Percentiles rank a stretch among this genome's conserved stretches.
phyloP scores from a whole-genome alignment of 352 stramenopile genomes.

The Pythium dissotocum region DNA sequence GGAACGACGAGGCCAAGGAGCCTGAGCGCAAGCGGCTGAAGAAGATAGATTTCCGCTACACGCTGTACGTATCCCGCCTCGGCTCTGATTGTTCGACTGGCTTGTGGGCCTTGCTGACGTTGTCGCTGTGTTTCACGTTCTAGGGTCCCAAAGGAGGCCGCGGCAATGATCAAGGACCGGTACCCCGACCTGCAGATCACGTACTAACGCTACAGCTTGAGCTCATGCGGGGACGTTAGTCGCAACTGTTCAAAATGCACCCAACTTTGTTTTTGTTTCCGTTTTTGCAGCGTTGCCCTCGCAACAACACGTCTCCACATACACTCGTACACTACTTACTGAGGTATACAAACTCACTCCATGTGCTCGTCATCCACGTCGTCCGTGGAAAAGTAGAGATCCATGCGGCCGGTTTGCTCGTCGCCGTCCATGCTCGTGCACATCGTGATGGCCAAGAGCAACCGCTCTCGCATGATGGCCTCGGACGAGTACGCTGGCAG shows the following conservation, averaged over 20 bases:
- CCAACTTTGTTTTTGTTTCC: background rate
- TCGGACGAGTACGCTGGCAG: conserved; percentile 75
- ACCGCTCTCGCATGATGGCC: conserved; percentile 65
- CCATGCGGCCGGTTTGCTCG: conserved; percentile 62
- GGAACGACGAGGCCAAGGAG: conserved; percentile 42
- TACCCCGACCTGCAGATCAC: conserved; percentile 67
- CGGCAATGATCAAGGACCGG: conserved; percentile 65
- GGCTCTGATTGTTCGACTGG: background rate
- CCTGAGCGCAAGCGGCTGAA: conserved; percentile 86
- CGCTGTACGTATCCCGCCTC: conserved; percentile 49
- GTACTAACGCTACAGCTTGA: conserved; percentile 27
- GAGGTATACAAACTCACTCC: conserved; percentile 33
- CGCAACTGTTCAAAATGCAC: background rate
- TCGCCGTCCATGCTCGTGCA: conserved; percentile 85
- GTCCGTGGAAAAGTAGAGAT: conserved; percentile 73
- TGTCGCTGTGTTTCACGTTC: background rate
- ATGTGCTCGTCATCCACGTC: conserved; percentile 60
- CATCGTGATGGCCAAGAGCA: conserved; percentile 72
- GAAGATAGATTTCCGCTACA: conserved; percentile 90
- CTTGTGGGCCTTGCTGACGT: conserved; percentile 1
- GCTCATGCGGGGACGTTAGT: background rate
- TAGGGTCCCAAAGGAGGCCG: conserved; percentile 85
- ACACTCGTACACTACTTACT: background rate
- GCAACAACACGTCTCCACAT: background rate
- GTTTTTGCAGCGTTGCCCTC: background rate